phyloP scores from a whole-genome alignment of 306 rosid genomes.

The Prinsepia uniflora region DNA sequence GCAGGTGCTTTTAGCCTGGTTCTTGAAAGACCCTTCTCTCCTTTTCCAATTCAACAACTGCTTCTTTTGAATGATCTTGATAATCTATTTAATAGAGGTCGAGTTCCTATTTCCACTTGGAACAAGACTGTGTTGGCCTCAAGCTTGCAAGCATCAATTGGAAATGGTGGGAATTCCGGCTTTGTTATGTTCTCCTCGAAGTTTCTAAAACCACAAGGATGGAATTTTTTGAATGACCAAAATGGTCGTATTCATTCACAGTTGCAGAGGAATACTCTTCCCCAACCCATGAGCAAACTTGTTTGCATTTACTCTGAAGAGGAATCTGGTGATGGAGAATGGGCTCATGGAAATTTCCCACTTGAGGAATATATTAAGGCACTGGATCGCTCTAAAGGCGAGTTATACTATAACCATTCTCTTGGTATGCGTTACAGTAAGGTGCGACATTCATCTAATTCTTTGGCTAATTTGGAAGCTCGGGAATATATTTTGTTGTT shows the following conservation, averaged over 20 bases:
- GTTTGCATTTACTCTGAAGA: constrained; percentile 66
- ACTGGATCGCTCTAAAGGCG: constrained; percentile 76
- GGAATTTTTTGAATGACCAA: constrained; percentile 46
- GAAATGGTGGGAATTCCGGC: constrained; percentile 59
- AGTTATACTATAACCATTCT: constrained; percentile 73
- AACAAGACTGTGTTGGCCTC: constrained; percentile 58
- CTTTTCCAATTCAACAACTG: constrained; percentile 51
- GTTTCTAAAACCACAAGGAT: constrained; percentile 59
- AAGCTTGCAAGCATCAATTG: constrained; percentile 52
- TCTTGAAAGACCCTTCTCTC: constrained; percentile 51
- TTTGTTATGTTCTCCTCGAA: constrained; percentile 67
- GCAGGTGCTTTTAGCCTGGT: constrained; percentile 46
- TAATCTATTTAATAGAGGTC: constrained; percentile 67
- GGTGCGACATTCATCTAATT: constrained; percentile 44
- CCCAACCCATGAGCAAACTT: constrained; percentile 43
- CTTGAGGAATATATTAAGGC: constrained; percentile 81
- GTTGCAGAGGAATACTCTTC: constrained; percentile 38
- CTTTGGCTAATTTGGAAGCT: not conserved
- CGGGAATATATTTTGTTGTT: not conserved
- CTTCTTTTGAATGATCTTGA: constrained; percentile 56
- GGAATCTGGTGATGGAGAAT: constrained; percentile 75
- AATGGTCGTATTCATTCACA: constrained; percentile 46
- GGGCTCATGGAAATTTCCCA: constrained; percentile 91
- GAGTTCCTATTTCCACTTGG: constrained; percentile 81
- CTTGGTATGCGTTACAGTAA: constrained; percentile 88